A percentile compares a stretch with the other conserved stretches of the same genome.
Conservation (phyloP, 208 protist species). For the Leishmania martiniquensis region DNA sequence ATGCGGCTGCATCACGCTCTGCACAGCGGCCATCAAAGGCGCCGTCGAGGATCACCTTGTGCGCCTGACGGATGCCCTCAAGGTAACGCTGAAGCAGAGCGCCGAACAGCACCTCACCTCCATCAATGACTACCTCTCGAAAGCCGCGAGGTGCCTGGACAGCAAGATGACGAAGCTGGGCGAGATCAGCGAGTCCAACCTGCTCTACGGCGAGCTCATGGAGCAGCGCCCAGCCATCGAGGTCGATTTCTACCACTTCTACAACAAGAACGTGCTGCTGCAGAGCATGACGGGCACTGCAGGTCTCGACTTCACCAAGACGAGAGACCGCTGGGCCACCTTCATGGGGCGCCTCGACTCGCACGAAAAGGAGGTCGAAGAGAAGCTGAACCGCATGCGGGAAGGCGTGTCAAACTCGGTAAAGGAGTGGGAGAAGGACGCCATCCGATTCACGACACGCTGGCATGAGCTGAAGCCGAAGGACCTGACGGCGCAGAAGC, state of each 20-base stretch:
- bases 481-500: conserved; percentile 73
- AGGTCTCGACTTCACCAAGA: conserved; percentile 76
- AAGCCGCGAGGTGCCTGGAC: conserved; percentile 75
- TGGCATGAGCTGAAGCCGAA: conserved; percentile 96
- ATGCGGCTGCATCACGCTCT: conserved; percentile 95
- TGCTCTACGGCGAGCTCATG: conserved; percentile 79
- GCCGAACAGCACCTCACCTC: conserved; percentile 77
- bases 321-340: conserved; percentile 71
- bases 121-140: conserved; percentile 87
- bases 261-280: conserved; percentile 93
- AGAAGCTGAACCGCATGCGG: conserved; percentile 84
- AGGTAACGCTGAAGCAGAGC: conserved; percentile 83
- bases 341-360: conserved; percentile 91
- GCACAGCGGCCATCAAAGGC: conserved; percentile 93
- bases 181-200: conserved; percentile 93
- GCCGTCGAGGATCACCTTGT: conserved; percentile 94
- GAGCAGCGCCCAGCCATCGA: conserved; percentile 83
- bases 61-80: conserved; percentile 88
- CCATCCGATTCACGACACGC: conserved; percentile 91
- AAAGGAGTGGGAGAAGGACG: conserved; percentile 78
- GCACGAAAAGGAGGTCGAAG: conserved; percentile 93
- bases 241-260: conserved; percentile 92
- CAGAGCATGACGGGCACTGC: conserved; percentile 83
- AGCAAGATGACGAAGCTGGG: conserved; percentile 92
- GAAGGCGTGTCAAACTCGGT: conserved; percentile 67